Conservation (phyloP, 805 yeast species). For the Kodamaea sagamina region DNA sequence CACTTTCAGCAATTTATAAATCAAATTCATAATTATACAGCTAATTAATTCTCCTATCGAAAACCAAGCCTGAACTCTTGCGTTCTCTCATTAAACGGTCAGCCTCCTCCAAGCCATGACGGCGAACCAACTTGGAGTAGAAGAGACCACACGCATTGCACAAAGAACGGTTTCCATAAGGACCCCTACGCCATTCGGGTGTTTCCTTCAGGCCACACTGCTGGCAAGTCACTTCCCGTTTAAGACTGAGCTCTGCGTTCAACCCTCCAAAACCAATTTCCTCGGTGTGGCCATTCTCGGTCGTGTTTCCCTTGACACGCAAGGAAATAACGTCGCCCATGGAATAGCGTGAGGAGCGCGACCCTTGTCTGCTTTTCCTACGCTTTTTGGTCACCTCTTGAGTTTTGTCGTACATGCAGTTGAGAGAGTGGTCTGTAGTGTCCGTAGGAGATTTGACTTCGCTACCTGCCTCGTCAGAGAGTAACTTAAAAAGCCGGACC, state of each 20-base stretch:
- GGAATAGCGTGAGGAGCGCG: not conserved
- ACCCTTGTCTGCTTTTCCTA: not conserved
- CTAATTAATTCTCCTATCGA: conserved; percentile 9
- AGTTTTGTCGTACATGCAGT: too few relatives aligned
- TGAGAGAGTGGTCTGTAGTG: not conserved
- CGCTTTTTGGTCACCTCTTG: not conserved
- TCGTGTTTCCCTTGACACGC: conserved; percentile 5
- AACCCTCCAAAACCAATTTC: conserved; percentile 14
- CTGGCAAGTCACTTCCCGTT: conserved; percentile 12
- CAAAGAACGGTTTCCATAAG: conserved; percentile 19
- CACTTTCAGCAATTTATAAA: too few relatives aligned
- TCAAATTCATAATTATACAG: too few relatives aligned
- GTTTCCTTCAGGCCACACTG: conserved; percentile 23
- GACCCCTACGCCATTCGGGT: conserved; percentile 26
- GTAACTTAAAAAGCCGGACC: not conserved
- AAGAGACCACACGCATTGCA: conserved; percentile 26
- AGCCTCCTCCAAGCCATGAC: conserved; percentile 14
- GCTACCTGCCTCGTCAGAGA: not conserved
- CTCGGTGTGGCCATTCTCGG: conserved; percentile 5
- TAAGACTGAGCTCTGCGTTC: conserved; percentile 15
- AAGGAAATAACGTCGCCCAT: conserved; percentile 7
- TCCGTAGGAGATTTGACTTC: not conserved
- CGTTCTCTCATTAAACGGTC: conserved; percentile 10
- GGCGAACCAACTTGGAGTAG: conserved; percentile 18
- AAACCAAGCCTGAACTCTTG: conserved; percentile 10